Evolutionary conservation across 495 filamentous ascomycete genomes (phyloP), one percentile per base, ranked within the genome.

Genomic region (Penicillium chermesinum): DNA sequence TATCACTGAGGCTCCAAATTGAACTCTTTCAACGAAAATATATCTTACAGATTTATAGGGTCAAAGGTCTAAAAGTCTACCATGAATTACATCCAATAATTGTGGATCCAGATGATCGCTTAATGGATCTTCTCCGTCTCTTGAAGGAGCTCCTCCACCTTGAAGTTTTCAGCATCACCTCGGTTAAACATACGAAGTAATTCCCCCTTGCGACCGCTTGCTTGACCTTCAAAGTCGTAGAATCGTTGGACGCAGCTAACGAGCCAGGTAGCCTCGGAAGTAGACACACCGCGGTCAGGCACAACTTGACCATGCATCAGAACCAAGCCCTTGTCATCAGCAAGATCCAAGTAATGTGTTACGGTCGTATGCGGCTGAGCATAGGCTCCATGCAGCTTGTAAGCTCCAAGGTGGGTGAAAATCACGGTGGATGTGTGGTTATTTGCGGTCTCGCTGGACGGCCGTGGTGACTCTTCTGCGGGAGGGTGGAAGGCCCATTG

Each of bases 211-310:
- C 73, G 71, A 2, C 73, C 75, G 45, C 52, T 67, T 5, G 74
- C 80, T 60, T 77, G 73, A 8, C 72, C 72, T 1, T 75, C 77
- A 42, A 73, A 74, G 12, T 84, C 89, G 62, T 97, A 98, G 65
- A 97, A 98, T 66, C 88, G 84, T 77, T 97, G 93, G 72, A 98
- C 67, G 38, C 89, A 88, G 77, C 95, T 87, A n/a, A 94, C 76
- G 56, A 98, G 62, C 89, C 86, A 96, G 64, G 79, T 80, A 19
- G 86, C 89, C 61, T 97, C 85, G 13, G 88, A 73, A 2, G 86
- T 83, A 14, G 73, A 84, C 12, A 96, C 81, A 2, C 93, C 91
- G 7, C 83, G 64, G 2, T 86, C 85, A 40, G 85, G 82, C 52
- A 87, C 74, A 22, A 98, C 86, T 49, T 72, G 71, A 1, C 93